Evolutionary conservation across 2,329 filamentous ascomycete species (phyloP).

Genomic region (Phyllosticta citribraziliensis): DNA sequence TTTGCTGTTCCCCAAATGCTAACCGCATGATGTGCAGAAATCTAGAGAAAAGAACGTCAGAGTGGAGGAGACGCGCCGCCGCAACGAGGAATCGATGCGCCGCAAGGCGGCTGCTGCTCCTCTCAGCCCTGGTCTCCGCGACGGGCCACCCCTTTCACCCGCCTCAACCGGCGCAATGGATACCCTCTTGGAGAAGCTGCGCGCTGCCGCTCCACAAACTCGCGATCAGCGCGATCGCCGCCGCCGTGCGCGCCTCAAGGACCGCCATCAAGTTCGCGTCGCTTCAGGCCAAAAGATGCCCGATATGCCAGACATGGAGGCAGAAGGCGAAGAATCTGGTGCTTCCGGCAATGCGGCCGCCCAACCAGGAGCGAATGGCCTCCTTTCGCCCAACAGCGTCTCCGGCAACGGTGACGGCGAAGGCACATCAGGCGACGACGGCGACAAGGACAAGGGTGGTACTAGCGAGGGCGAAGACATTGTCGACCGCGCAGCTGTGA

Average conservation of each 20-base stretch:
- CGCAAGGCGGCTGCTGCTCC: constrained; percentile 48
- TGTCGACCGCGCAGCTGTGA: constrained; percentile 69
- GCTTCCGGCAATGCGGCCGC: constrained; percentile 24
- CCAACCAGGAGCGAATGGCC: constrained; percentile 22
- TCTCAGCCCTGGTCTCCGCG: constrained; percentile 30
- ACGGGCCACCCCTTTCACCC: constrained; percentile 40
- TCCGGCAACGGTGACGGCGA: constrained; percentile 16
- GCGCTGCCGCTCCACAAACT: constrained; percentile 82
- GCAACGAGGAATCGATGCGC: constrained; percentile 87
- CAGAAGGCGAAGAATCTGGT: constrained; percentile 34
- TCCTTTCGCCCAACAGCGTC: constrained; percentile 42
- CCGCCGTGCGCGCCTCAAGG: constrained; percentile 78
- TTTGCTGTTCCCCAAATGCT: constrained; percentile 3
- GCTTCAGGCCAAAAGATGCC: constrained; percentile 85
- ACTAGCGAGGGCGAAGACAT: constrained; percentile 47
- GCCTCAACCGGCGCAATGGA: constrained; percentile 91
- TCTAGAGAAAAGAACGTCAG: constrained; percentile 84
- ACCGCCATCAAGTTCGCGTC: constrained; percentile 79
- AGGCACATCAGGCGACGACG: constrained; percentile 13
- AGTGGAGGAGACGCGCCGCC: constrained; percentile 70
- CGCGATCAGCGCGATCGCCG: constrained; percentile 83
- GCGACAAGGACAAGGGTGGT: constrained; percentile 6
- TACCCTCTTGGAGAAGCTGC: constrained; percentile 84
- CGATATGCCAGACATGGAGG: constrained; percentile 51
- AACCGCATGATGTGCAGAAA: constrained; percentile 43